Conservation (phyloP, 768 basidiomycete genomes). For the Calocybe cyanea region DNA sequence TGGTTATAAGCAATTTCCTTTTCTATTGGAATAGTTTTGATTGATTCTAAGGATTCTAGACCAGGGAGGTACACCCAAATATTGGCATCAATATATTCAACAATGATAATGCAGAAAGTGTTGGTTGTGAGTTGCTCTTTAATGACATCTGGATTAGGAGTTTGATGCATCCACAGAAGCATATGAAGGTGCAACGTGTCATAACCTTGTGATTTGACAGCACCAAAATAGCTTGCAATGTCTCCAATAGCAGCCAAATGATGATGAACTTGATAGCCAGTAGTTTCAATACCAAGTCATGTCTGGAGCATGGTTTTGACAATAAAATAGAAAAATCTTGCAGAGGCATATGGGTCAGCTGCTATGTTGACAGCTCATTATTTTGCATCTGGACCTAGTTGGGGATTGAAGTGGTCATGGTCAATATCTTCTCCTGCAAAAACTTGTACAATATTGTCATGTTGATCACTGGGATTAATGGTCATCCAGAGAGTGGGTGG, state of each 20-base stretch:
- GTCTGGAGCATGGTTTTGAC: constrained; percentile 26
- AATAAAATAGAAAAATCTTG: constrained; percentile 36
- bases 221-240: constrained; percentile 30
- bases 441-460: constrained; percentile 43
- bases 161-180: constrained; percentile 31
- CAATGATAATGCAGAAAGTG: constrained; percentile 24
- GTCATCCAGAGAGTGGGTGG: constrained; percentile 40
- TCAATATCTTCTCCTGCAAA: constrained; percentile 40
- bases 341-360: constrained; percentile 35
- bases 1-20: constrained; percentile 27
- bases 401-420: constrained; percentile 30
- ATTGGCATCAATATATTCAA: constrained; percentile 24
- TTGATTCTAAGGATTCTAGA: constrained; percentile 9
- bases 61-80: constrained; percentile 26
- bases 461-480: constrained; percentile 35
- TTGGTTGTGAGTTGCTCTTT: constrained; percentile 15
- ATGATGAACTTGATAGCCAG: constrained; percentile 3
- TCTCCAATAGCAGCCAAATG: constrained; percentile 30
- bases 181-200: constrained; percentile 39
- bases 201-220: constrained; percentile 37
- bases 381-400: constrained; percentile 19
- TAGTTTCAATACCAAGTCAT: constrained; percentile 27
- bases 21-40: constrained; percentile 16
- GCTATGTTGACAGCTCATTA: constrained; percentile 26
- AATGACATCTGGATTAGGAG: constrained; percentile 22